A percentile compares a stretch with the other conserved stretches of the same genome.
These are phyloP conservation scores for Penicillium ochrochloron DNA, from an alignment of 495 filamentous ascomycete genomes.

Conservation along the genomic window DNA sequence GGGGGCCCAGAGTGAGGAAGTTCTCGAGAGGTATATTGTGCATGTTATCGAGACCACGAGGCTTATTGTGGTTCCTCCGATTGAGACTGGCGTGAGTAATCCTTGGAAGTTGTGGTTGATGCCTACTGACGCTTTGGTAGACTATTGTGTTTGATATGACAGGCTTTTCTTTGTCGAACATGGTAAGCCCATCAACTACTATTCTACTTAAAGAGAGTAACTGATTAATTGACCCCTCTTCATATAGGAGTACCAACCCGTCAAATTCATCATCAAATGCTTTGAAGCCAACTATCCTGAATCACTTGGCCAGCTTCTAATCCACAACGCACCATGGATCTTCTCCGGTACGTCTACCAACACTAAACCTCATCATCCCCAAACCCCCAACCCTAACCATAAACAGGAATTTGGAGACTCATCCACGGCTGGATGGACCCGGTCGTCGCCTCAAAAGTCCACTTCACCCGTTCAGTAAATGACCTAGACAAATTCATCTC, in stretches of 20 bases:
- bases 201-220: background rate
- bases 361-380: background rate
- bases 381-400: constrained; percentile 1
- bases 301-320: constrained; percentile 78
- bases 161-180: constrained; percentile 73
- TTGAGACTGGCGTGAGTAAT: constrained; percentile 77
- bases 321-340: constrained; percentile 95
- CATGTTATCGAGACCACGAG: constrained; percentile 85
- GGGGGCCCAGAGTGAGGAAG: constrained; percentile 78
- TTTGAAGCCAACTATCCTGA: constrained; percentile 98
- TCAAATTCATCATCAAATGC: constrained; percentile 97
- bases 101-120: background rate
- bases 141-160: constrained; percentile 91
- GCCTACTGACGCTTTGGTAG: constrained; percentile 34
- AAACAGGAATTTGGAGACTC: constrained; percentile 75
- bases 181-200: constrained; percentile 55
- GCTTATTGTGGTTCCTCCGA: constrained; percentile 68
- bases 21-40: constrained; percentile 80
- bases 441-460: constrained; percentile 89
- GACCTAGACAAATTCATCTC: constrained; percentile 80
- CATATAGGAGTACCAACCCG: constrained; percentile 78
- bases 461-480: constrained; percentile 80
- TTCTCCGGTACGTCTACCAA: constrained; percentile 69
- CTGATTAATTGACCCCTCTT: background rate
- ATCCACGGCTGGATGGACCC: constrained; percentile 96